Conservation (phyloP, 1,284 basidiomycete species). For the Hypsizygus ulmarius region DNA sequence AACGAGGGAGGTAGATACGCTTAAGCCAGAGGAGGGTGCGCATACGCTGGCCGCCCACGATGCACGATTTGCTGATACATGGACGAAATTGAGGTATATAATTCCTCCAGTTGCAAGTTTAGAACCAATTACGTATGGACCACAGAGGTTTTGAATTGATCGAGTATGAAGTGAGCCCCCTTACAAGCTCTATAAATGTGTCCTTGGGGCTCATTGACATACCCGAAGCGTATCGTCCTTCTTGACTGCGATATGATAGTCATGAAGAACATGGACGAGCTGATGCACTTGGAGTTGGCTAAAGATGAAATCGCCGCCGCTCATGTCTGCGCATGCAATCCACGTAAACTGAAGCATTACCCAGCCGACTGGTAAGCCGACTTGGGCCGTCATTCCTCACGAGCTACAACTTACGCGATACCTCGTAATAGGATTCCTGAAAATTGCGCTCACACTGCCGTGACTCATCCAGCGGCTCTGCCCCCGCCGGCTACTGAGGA, state of each 20-base stretch:
- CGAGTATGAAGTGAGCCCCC: constrained; percentile 66
- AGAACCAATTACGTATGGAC: background rate
- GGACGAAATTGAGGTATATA: constrained; percentile 83
- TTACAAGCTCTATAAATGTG: background rate
- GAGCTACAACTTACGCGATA: constrained; percentile 4
- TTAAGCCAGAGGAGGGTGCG: constrained; percentile 53
- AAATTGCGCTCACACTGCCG: constrained; percentile 82
- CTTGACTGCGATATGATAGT: constrained; percentile 94
- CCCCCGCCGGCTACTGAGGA: constrained; percentile 45
- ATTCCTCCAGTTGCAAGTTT: constrained; percentile 2
- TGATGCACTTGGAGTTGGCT: constrained; percentile 72
- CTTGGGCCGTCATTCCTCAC: background rate
- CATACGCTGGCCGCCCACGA: constrained; percentile 55
- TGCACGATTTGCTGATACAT: constrained; percentile 78
- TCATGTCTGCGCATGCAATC: constrained; percentile 94
- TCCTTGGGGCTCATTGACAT: constrained; percentile 1
- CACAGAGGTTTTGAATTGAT: constrained; percentile 71
- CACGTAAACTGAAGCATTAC: constrained; percentile 79
- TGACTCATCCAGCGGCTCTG: constrained; percentile 49
- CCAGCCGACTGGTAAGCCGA: constrained; percentile 79
- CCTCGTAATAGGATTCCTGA: constrained; percentile 67
- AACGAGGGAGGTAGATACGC: constrained; percentile 56
- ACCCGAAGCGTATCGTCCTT: constrained; percentile 70
- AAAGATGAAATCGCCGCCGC: constrained; percentile 77
- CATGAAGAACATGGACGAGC: constrained; percentile 86